phyloP scores from a whole-genome alignment of 129 eudicot genomes.

The Arctium minus region DNA sequence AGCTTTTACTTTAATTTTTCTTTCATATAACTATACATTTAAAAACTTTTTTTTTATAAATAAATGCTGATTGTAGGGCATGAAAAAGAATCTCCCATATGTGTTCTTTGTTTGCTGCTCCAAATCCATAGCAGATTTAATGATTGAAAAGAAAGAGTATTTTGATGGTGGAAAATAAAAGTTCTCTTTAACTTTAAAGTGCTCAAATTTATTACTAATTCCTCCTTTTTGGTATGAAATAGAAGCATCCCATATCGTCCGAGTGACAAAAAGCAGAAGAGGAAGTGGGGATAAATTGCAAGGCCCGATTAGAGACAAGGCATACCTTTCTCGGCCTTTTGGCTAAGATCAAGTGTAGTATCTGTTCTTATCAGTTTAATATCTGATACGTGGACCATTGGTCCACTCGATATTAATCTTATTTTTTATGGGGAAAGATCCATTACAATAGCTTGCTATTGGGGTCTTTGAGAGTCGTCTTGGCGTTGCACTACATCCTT shows the following conservation, averaged over 20 bases:
- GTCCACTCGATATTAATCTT: no score
- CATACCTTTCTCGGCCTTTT: constrained; percentile 95
- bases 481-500: constrained; percentile 13
- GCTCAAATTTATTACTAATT: no score
- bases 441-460: no score
- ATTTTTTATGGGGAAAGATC: no score
- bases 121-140: background rate
- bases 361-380: constrained; percentile 69
- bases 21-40: background rate
- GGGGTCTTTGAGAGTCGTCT: background rate
- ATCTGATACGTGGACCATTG: background rate
- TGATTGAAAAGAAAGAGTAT: background rate
- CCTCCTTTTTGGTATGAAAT: no score
- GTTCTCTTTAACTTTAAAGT: background rate
- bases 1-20: constrained; percentile 7
- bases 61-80: background rate
- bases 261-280: no score
- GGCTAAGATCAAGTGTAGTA: constrained; percentile 85
- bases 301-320: background rate
- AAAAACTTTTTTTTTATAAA: background rate
- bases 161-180: background rate
- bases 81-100: background rate
- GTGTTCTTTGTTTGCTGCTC: background rate
- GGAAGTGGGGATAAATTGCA: background rate
- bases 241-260: no score